Evolutionary conservation across 352 stramenopile species (phyloP).

Genomic region (Globisporangium orthogonon): DNA sequence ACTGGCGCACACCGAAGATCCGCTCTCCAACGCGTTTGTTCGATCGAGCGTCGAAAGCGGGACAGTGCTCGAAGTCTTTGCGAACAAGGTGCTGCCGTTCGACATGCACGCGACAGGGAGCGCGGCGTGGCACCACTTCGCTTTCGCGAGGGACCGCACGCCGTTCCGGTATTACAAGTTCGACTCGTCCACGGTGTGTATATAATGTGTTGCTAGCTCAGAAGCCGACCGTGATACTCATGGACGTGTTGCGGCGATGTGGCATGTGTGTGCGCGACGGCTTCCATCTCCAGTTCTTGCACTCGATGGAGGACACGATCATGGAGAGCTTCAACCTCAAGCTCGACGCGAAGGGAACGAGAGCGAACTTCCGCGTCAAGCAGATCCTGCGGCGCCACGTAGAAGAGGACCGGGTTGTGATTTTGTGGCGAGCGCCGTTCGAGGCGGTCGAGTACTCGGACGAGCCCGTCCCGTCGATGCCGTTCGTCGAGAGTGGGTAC

Average conservation of each 20-base stretch:
- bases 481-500: not conserved
- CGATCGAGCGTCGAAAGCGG: constrained; percentile 1
- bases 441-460: not conserved
- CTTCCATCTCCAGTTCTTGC: not conserved
- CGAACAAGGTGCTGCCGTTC: constrained; percentile 28
- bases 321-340: constrained; percentile 54
- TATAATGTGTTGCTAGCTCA: not conserved
- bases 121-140: constrained; percentile 32
- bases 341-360: constrained; percentile 33
- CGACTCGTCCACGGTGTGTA: not conserved
- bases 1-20: not conserved
- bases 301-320: constrained; percentile 36
- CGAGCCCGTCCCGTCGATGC: not conserved
- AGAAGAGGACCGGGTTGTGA: not conserved
- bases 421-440: not conserved
- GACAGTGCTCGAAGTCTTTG: constrained; percentile 30
- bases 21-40: not conserved
- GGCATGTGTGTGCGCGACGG: not conserved
- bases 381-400: constrained; percentile 41
- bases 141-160: not conserved
- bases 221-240: no score
- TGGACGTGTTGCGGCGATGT: no score
- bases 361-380: constrained; percentile 43
- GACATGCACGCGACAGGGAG: constrained; percentile 23
- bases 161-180: constrained; percentile 2